Evolutionary conservation across 441 rosid genomes (phyloP), one percentile per base, ranked within the genome.

Genomic region (Eruca vesicaria): DNA sequence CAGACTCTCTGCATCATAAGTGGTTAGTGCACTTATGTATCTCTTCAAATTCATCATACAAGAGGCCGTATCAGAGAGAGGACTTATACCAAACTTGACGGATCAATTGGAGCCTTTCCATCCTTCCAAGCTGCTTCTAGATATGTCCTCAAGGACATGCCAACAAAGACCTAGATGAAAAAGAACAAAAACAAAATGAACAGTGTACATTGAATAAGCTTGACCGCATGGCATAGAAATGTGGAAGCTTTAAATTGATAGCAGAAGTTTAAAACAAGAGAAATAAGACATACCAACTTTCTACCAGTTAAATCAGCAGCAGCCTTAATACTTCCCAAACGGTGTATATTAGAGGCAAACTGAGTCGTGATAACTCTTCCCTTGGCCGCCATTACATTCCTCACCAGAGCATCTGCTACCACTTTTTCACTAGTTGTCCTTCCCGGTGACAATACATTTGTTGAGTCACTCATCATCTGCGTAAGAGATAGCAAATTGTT

Each of bases 381-480:
- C 83, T 91, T 87, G 56, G 94, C 88, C 71, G 84, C 82, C 78
- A 91, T 91, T 55, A 92, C 86, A 76, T 69, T 94, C 79, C 92
- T 89, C 77, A 82, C 70, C 50, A 92, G 75, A 64, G 99, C 82
- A 84, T 89, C 96, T 62, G 90, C 94, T 11, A 95, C 99, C 62
- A 84, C 86, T 26, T 84, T 85, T 82, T 95, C 98, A 64, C 99
- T 95, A 59, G 71, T 80, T 76, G 98, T 92, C 87, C 99, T 89
- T 79, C 99, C 99, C 63, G 98, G 96, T 48, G 99, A 89, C 68
- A 95, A 75, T 59, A 95, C 82, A 88, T 95, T 95, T 69, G 99
- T 95, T 29, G 99, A 95, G 84, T 95, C 99, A 48, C 98, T 95
- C 99, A 92, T 92, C 99, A 95, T 95, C 99, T 95, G 86, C 75